A percentile compares a stretch with the other conserved stretches of the same genome.
Evolutionary conservation across 805 yeast species (phyloP).

Genomic region (Candida dajiaensis): DNA sequence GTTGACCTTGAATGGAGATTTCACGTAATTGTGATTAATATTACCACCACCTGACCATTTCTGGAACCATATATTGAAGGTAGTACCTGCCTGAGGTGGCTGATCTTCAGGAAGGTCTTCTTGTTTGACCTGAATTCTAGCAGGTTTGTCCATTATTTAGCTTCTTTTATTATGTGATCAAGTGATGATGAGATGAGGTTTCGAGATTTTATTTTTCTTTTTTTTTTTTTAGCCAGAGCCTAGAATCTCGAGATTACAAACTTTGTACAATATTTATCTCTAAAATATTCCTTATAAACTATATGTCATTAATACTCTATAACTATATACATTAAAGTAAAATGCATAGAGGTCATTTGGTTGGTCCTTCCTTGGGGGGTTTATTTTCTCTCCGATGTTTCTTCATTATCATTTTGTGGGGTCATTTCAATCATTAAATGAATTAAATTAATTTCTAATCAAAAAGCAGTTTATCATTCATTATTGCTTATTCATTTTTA

Average conservation of each 20-base stretch:
- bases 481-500: conserved; percentile 22
- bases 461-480: not conserved
- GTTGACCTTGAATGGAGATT: conserved; percentile 55
- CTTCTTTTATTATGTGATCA: not conserved
- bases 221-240: not conserved
- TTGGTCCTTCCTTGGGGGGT: not conserved
- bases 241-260: too few species aligned
- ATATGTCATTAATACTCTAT: not conserved
- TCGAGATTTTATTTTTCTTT: not conserved
- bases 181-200: not conserved
- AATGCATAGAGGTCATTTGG: not conserved
- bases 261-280: too few species aligned
- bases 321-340: not conserved
- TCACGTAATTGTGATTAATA: conserved; percentile 30
- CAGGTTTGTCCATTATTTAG: conserved; percentile 34
- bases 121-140: conserved; percentile 71
- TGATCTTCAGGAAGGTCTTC: conserved; percentile 45
- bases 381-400: not conserved
- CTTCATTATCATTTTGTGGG: not conserved
- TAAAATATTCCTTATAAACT: not conserved
- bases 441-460: not conserved
- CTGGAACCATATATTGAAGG: conserved; percentile 82
- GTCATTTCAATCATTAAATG: conserved; percentile 1
- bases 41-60: conserved; percentile 70
- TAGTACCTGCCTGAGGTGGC: conserved; percentile 77